These are phyloP conservation scores for Paraphoma chrysanthemicola DNA, from an alignment of 2,329 filamentous ascomycete genomes.

Conservation along the genomic window DNA sequence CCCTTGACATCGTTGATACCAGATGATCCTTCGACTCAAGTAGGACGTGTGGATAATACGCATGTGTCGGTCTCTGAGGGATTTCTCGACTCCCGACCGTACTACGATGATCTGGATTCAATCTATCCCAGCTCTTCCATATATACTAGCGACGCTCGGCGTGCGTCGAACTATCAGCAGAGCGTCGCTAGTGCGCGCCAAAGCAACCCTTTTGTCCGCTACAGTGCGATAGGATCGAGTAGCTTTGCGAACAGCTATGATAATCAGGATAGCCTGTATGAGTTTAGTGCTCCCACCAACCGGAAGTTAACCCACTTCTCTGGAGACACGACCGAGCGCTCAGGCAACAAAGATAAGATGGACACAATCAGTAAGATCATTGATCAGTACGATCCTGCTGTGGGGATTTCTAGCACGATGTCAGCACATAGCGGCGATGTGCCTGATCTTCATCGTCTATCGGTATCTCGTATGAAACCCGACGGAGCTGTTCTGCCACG, in stretches of 20 bases:
- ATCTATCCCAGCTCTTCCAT: conserved; percentile 40
- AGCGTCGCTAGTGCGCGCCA: conserved; percentile 23
- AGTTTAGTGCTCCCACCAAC: conserved; percentile 15
- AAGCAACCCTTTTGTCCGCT: conserved; percentile 29
- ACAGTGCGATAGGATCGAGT: conserved; percentile 19
- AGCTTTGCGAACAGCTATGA: conserved; percentile 19
- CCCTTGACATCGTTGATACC: conserved; percentile 40
- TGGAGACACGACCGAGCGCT: conserved; percentile 19
- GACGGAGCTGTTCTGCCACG: too few relatives aligned
- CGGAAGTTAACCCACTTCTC: conserved; percentile 17
- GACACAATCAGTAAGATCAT: conserved; percentile 45
- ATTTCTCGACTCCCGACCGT: conserved; percentile 18
- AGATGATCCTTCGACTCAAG: conserved; percentile 30
- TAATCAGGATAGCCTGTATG: conserved; percentile 19
- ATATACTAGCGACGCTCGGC: conserved; percentile 35
- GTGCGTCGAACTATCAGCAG: conserved; percentile 27
- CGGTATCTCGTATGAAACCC: too few relatives aligned
- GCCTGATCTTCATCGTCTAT: too few relatives aligned
- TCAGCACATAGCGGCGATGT: conserved; percentile 1
- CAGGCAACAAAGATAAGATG: conserved; percentile 24
- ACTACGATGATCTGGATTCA: conserved; percentile 40
- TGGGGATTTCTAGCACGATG: conserved; percentile 10
- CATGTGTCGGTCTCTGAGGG: conserved; percentile 16
- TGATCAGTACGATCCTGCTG: conserved; percentile 31
- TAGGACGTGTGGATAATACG: conserved; percentile 17